Evolutionary conservation across 345 rosid genomes (phyloP), one percentile per base, ranked within the genome.

Genomic region (Isatis tinctoria): DNA sequence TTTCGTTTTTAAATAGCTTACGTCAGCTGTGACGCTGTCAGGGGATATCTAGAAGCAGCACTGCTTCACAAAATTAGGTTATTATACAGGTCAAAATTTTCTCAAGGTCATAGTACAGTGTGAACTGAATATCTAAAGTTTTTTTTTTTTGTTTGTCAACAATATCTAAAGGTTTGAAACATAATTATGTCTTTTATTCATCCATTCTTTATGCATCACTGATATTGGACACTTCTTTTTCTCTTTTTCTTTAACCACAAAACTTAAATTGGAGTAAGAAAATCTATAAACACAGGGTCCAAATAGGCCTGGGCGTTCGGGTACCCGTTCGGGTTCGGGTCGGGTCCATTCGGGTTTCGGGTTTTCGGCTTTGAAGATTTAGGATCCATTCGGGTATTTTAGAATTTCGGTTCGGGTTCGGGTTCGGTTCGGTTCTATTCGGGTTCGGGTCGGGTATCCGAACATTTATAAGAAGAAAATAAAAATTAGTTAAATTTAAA

Each of bases 1-100:
- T 32, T 30, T 30, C n/a, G n/a, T n/a, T 30, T 30, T 30, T 30
- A 30, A 30, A 4, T 32, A 47, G 17, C n/a, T 48, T 40, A 75
- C 79, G 79, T 69, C 69, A 61, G 64, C 65, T 52, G 33, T 75
- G 79, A 75, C 74, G 52, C 48, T 52, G 20, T 41, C 28, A 18
- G 10, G 44, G 44, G 36, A 16, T 4, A 11, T 68, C 79, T 75
- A 68, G 79, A 75, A 75, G 74, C 10, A 60, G 27, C 16, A 48
- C 72, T 57, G 54, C 1, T 39, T n/a, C 16, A 9, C 0, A 0
- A 20, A 28, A 9, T 18, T 12, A 41, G 22, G 2, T 35, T n/a
- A 35, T 36, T 10, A 22, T 12, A 11, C 63, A 39, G 24, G n/a
- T n/a, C n/a, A n/a, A n/a, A n/a, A n/a, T n/a, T 40, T 47, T 63